phyloP scores from a whole-genome alignment of 441 rosid genomes.

The Pelargonium citronellum region DNA sequence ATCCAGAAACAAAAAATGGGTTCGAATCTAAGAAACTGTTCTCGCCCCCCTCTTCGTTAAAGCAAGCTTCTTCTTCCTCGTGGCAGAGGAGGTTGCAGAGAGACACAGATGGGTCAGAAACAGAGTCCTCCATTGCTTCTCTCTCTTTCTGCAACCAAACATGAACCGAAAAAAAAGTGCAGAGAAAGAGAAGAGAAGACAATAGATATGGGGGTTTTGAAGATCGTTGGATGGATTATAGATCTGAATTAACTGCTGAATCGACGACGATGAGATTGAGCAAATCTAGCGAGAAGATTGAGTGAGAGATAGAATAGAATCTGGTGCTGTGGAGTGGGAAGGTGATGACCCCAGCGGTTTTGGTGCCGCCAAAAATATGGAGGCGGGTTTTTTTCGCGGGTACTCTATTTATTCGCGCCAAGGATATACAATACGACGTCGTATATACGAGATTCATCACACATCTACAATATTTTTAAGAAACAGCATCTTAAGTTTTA shows the following conservation, averaged over 20 bases:
- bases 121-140: conserved; percentile 29
- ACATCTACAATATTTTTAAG: no score
- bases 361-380: conserved; percentile 88
- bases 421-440: conserved; percentile 1
- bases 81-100: conserved; percentile 54
- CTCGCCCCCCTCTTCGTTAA: conserved; percentile 26
- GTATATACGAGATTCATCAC: background rate
- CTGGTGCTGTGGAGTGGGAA: conserved; percentile 23
- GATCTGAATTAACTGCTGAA: conserved; percentile 25
- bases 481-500: no score
- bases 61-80: conserved; percentile 44
- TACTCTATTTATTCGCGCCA: background rate
- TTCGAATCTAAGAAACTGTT: background rate
- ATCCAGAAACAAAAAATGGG: conserved; percentile 26
- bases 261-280: conserved; percentile 26
- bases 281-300: conserved; percentile 24
- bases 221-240: background rate
- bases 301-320: conserved; percentile 20
- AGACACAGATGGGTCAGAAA: conserved; percentile 30
- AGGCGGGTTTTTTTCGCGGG: conserved; percentile 15
- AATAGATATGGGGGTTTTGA: conserved; percentile 27
- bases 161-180: conserved; percentile 14
- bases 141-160: conserved; percentile 15
- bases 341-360: conserved; percentile 35
- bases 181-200: conserved; percentile 15